Conservation (phyloP, 768 basidiomycete species). For the Lentinula boryana region DNA sequence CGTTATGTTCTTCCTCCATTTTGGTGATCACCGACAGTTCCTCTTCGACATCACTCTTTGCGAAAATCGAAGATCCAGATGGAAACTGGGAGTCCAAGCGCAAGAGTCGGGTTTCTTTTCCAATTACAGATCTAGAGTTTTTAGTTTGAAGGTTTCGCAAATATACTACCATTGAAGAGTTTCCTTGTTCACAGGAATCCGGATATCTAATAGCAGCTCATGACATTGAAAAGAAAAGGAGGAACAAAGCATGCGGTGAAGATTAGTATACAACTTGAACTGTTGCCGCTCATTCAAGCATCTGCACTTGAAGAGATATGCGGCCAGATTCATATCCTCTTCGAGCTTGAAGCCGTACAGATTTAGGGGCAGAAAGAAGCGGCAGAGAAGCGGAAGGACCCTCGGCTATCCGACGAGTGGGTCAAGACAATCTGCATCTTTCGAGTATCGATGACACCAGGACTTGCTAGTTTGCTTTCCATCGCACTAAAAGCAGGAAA, state of each 20-base stretch:
- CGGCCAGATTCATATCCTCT: background rate
- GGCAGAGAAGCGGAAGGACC: background rate
- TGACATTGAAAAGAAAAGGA: background rate
- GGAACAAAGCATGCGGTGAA: background rate
- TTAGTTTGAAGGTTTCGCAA: background rate
- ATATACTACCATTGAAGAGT: background rate
- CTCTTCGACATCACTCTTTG: background rate
- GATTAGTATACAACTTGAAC: background rate
- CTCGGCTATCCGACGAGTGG: background rate
- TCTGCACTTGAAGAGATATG: background rate
- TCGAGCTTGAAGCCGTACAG: background rate
- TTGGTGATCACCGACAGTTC: background rate
- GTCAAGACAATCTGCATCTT: background rate
- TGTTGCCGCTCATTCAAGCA: background rate
- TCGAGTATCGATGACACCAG: background rate
- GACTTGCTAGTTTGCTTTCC: background rate
- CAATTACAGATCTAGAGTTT: background rate
- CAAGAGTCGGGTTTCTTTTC: background rate
- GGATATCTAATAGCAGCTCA: background rate
- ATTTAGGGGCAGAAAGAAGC: background rate
- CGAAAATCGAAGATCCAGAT: background rate
- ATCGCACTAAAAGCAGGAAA: background rate
- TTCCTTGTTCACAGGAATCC: background rate
- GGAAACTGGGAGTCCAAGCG: background rate
- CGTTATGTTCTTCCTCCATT: background rate